Evolutionary conservation across 2,329 filamentous ascomycete species (phyloP).

Genomic region (Fusarium bulbicola): DNA sequence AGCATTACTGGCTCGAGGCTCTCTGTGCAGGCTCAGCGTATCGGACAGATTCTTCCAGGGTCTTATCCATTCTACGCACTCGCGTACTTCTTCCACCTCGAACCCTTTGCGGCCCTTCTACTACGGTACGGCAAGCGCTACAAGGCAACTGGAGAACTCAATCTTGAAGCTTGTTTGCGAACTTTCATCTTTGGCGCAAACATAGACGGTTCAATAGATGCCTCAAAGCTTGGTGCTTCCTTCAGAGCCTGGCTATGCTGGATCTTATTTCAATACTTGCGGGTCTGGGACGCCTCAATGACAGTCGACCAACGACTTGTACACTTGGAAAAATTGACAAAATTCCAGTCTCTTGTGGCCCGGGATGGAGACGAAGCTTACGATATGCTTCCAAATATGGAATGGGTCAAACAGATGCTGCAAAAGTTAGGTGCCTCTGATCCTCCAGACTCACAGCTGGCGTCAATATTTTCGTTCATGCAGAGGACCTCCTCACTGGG

Average conservation of each 20-base stretch:
- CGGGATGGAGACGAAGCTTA: fast-evolving
- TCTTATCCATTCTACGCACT: not conserved
- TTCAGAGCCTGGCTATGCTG: not conserved
- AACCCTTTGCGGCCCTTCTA: not conserved
- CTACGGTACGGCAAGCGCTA: not conserved
- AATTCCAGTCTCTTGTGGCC: not conserved
- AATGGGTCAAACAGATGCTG: not conserved
- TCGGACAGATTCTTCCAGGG: not conserved
- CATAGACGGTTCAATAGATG: not conserved
- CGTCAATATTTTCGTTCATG: not conserved
- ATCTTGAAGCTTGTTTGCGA: not conserved
- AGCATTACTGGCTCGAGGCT: not conserved
- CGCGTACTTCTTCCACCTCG: not conserved
- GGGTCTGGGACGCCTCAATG: not conserved
- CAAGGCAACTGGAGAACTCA: not conserved
- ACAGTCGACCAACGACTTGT: not conserved
- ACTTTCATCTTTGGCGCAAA: not conserved
- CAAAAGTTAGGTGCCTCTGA: not conserved
- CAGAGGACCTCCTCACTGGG: not conserved
- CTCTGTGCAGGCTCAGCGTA: not conserved
- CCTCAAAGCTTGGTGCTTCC: not conserved
- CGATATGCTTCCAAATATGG: not conserved
- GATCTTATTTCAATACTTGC: not conserved
- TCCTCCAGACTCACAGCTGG: not conserved
- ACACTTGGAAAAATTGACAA: not conserved